Base-by-base conservation (phyloP, 2,329 filamentous ascomycete species). In the Endoconidiophora polonica region DNA sequence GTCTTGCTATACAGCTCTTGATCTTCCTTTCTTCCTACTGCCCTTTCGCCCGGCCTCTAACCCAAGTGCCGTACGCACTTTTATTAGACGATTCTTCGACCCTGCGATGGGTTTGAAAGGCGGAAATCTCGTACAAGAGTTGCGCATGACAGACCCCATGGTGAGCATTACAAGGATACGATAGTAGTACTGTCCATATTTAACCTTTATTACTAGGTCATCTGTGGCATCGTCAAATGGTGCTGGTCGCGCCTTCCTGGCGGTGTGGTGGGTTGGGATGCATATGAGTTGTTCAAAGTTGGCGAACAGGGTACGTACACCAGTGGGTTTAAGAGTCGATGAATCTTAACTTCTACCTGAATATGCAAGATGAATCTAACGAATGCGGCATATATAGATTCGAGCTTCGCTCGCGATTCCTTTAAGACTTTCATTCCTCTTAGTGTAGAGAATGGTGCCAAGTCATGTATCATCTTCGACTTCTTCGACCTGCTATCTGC, bases 391-490 rank as follows among this genome's bases (percentile, higher is more conserved):
- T 38, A 41, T 24, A 40, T 61, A 94, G 91, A 96, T 67, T 94
- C 91, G 4, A 81, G 84, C 60, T 78, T 93, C 71, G 88, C 90
- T 49, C 78, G 85, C 58, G 86, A 96, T 65, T 86, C 91, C 0
- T 98, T 98, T 68, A 83, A 86, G 53, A 95, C 90, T 0, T 98
- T 98, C 61, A 90, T 98, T 54, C 91, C 91, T 0, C 74, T 98
- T 49, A 93, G 87, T 61, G 84, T 93, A 26, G 88, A 94, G 54
- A 93, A 86, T 16, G 80, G 85, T 53, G 79, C 87, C 24, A 81
- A 86, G 48, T 82, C 83, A 45, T 81, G 79, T 59, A 95, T 98
- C 60, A 90, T 95, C 52, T 88, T 93, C 60, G 85, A 94, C 66
- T 96, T 94, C 66, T 98, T 96, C 65, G 90, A 96, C 58, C 77